Conservation (phyloP, 768 basidiomycete genomes). For the Leccinum subgranulosum region DNA sequence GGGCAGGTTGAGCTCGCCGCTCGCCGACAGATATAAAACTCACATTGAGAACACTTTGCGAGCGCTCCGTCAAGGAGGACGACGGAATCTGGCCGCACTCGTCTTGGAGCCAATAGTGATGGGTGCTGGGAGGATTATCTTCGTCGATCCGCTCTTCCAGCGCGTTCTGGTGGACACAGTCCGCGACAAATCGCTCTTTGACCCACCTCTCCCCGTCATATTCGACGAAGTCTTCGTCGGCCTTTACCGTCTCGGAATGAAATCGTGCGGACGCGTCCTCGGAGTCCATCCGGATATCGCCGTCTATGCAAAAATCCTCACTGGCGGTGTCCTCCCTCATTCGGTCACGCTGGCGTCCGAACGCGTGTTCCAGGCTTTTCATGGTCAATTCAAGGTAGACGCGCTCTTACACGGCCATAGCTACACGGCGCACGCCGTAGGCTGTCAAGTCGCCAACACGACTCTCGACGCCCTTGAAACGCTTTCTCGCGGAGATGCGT, state of each 20-base stretch:
- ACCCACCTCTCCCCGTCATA: constrained; percentile 75
- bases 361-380: constrained; percentile 77
- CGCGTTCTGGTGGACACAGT: constrained; percentile 80
- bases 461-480: constrained; percentile 65
- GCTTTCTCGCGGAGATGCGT: constrained; percentile 45
- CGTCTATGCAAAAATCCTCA: constrained; percentile 90
- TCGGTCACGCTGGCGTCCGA: constrained; percentile 81
- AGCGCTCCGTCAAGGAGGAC: constrained; percentile 39
- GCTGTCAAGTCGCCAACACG: constrained; percentile 87
- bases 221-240: constrained; percentile 97
- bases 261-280: constrained; percentile 61
- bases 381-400: constrained; percentile 69
- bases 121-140: constrained; percentile 96
- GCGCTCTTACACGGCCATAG: constrained; percentile 94
- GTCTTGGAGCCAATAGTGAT: constrained; percentile 90
- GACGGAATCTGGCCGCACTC: constrained; percentile 60
- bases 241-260: constrained; percentile 79
- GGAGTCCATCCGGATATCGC: constrained; percentile 82
- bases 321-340: constrained; percentile 87
- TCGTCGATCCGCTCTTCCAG: constrained; percentile 97
- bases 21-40: constrained; percentile 60
- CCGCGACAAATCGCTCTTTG: constrained; percentile 42
- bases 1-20: constrained; percentile 51
- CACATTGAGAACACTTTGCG: constrained; percentile 56
- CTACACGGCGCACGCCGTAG: constrained; percentile 92